A percentile compares a stretch with the other conserved stretches of the same genome.
These are phyloP conservation scores for Alternaria rosae DNA, from an alignment of 2,329 filamentous ascomycete species.

Conservation along the genomic window DNA sequence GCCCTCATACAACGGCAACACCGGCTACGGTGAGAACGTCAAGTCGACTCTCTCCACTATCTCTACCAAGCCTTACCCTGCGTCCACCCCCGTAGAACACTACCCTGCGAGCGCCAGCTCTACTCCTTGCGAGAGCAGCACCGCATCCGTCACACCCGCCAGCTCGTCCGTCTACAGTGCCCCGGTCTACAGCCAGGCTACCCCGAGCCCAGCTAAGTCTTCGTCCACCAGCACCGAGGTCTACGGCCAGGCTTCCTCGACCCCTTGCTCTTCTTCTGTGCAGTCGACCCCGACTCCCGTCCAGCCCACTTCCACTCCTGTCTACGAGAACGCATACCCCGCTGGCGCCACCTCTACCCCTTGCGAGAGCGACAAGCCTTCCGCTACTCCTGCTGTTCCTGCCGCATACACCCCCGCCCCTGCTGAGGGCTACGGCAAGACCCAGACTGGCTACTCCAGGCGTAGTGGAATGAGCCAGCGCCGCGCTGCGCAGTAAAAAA, in stretches of 20 bases:
- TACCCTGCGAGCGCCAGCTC: neutral
- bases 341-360: slow-evolving; percentile 16
- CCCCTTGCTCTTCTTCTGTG: slow-evolving; percentile 1
- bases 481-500: slow-evolving; percentile 12
- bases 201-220: slow-evolving; percentile 1
- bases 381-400: slow-evolving; percentile 7
- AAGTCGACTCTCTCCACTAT: slow-evolving; percentile 7
- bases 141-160: neutral
- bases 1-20: slow-evolving; percentile 3
- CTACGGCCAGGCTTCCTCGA: neutral
- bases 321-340: slow-evolving; percentile 7
- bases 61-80: neutral
- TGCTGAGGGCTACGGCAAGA: slow-evolving; percentile 3
- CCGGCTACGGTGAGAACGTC: neutral
- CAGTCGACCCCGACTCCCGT: neutral
- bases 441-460: slow-evolving; percentile 24
- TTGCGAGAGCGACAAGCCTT: slow-evolving; percentile 17
- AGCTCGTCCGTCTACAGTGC: neutral
- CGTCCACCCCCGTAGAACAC: neutral
- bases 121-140: slow-evolving; percentile 5
- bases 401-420: neutral
- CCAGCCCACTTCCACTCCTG: slow-evolving; percentile 3
- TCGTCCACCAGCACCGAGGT: neutral
- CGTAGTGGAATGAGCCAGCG: slow-evolving; percentile 33
- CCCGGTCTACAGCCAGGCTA: slow-evolving; percentile 1